phyloP scores from a whole-genome alignment of 768 basidiomycete genomes.

The Pleurotus ostreatus region DNA sequence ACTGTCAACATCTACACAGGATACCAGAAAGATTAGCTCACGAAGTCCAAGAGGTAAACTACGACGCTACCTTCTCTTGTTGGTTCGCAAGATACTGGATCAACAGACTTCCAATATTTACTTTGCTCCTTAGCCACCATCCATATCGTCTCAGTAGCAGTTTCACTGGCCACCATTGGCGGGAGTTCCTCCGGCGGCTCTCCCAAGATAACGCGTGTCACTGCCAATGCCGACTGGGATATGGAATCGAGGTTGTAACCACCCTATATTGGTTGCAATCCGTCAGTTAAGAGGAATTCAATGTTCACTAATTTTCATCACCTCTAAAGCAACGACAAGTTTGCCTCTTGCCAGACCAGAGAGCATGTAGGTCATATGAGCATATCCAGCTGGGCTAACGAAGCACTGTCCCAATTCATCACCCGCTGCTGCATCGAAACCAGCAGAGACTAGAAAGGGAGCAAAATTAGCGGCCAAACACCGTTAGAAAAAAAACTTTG shows the following conservation, averaged over 20 bases:
- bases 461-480: not conserved
- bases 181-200: constrained; percentile 76
- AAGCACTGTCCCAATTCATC: constrained; percentile 89
- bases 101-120: constrained; percentile 87
- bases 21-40: no score
- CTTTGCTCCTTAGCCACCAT: constrained; percentile 85
- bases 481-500: not conserved
- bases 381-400: constrained; percentile 90
- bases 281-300: not conserved
- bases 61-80: constrained; percentile 53
- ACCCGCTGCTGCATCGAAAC: constrained; percentile 94
- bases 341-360: constrained; percentile 83
- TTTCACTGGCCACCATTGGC: constrained; percentile 70
- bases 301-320: constrained; percentile 25
- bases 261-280: constrained; percentile 51
- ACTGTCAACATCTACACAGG: constrained; percentile 50
- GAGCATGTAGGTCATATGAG: constrained; percentile 99
- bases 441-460: constrained; percentile 76
- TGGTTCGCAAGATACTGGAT: constrained; percentile 79
- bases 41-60: no score
- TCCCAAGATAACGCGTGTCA: constrained; percentile 84
- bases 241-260: constrained; percentile 93
- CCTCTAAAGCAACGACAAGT: constrained; percentile 92
- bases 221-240: constrained; percentile 82
- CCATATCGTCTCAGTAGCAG: constrained; percentile 86